Base-by-base conservation (phyloP, 495 filamentous ascomycete species). In the Halenospora varia region DNA sequence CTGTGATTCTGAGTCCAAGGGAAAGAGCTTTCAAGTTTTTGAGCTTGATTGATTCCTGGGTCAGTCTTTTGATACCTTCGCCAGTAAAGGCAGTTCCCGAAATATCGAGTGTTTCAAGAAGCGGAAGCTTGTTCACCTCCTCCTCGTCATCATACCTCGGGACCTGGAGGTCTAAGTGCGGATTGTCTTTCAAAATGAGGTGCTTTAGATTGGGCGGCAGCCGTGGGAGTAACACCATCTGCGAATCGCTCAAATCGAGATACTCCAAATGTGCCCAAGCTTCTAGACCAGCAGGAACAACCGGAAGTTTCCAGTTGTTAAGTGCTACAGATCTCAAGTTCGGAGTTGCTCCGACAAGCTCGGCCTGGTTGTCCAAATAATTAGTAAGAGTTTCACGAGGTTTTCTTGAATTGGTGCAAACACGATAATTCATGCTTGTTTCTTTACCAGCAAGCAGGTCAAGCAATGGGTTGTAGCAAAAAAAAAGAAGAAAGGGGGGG, bases 91-190 rank as follows among this genome's bases (percentile, higher is more conserved):
- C 18, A 3, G 60, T 62, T n/a, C 9, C 3, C 13, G 45, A 15
- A 22, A 55, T 58, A 17, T 44, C 25, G n/a, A 66, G 59, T 35
- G 57, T 66, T 25, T 66, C 64, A 9, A 66, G 51, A 2, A 59
- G 25, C n/a, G 64, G 64, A 40, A 66, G 46, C 0, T 46, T 46
- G 19, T 20, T 4, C 19, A 19, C 6, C 11, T 41, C 11, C 6
- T 46, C 39, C 0, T 55, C 39, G 29, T 0, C 25, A 1, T 60
- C 22, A 8, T 23, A 20, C 18, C 25, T 44, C 2, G 2, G 10
- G 18, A 0, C 17, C 2, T 29, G 2, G 6, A 50, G 6, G 20
- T 25, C 4, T 2, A 62, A 35, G 4, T 22, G 15, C 15, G n/a
- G 19, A 35, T 61, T 61, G 19, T 58, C 17, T 19, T 41, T 52